A percentile compares a stretch with the other conserved stretches of the same genome.
Conservation (phyloP, 2,329 filamentous ascomycete genomes). For the Pyricularia sp. region DNA sequence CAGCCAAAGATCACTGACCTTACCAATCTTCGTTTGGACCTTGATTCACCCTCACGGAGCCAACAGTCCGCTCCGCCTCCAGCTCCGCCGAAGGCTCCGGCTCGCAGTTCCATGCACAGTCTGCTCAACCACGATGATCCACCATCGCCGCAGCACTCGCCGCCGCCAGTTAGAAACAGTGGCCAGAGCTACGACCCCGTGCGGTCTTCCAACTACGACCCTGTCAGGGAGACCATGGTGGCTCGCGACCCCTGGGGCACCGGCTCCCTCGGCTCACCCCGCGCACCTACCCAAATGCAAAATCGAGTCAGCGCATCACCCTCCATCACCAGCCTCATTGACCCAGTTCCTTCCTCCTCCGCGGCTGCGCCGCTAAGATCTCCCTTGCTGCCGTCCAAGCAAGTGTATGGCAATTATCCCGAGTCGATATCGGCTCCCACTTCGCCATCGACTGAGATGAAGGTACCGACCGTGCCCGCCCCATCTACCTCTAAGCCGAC, state of each 20-base stretch:
- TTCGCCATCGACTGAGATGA: slow-evolving; percentile 19
- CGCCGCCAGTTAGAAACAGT: slow-evolving; percentile 49
- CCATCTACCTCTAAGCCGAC: slow-evolving; percentile 20
- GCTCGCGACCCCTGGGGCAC: slow-evolving; percentile 38
- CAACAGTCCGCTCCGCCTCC: slow-evolving; percentile 18
- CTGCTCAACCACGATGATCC: slow-evolving; percentile 45
- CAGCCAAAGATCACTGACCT: slow-evolving; percentile 33
- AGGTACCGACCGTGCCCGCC: slow-evolving; percentile 12
- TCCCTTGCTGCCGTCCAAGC: slow-evolving; percentile 15
- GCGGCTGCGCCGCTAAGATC: not conserved
- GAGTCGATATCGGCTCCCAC: slow-evolving; percentile 20
- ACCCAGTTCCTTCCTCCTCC: slow-evolving; percentile 45
- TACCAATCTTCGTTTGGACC: slow-evolving; percentile 23
- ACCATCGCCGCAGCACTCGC: slow-evolving; percentile 30
- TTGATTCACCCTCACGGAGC: slow-evolving; percentile 18
- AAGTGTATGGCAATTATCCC: slow-evolving; percentile 14
- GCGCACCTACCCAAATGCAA: slow-evolving; percentile 30
- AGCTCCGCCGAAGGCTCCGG: slow-evolving; percentile 28
- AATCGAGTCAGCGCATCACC: slow-evolving; percentile 82
- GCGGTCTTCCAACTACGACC: slow-evolving; percentile 62
- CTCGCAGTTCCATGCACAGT: slow-evolving; percentile 38
- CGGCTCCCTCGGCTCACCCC: slow-evolving; percentile 40
- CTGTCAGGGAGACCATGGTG: slow-evolving; percentile 52
- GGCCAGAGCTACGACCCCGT: slow-evolving; percentile 88
- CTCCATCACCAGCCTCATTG: slow-evolving; percentile 83